A percentile compares a stretch with the other conserved stretches of the same genome.
These are phyloP conservation scores for Verbascum thapsus DNA, from an alignment of 257 asterid genomes.

Conservation along the genomic window DNA sequence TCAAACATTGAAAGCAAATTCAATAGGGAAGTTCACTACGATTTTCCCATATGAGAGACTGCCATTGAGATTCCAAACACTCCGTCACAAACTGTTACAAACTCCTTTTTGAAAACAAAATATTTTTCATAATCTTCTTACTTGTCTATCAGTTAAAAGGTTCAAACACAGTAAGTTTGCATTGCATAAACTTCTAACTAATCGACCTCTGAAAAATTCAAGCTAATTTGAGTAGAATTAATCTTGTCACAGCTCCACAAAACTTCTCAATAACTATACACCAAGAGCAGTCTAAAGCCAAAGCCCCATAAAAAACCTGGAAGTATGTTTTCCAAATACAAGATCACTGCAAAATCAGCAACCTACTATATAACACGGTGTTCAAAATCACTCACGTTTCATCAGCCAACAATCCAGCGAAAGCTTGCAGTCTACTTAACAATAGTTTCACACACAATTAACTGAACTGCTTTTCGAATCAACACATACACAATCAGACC, in stretches of 20 bases:
- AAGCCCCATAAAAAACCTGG: not conserved
- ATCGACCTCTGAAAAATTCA: not conserved
- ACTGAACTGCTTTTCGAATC: slow-evolving; percentile 2
- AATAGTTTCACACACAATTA: not conserved
- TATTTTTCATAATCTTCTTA: not conserved
- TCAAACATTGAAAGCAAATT: not conserved
- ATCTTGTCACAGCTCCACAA: slow-evolving; percentile 8
- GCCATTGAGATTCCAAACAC: not conserved
- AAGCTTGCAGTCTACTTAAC: not conserved
- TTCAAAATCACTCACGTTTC: slow-evolving; percentile 7
- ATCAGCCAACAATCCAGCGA: not conserved
- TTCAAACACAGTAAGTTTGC: not conserved
- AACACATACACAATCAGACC: slow-evolving; percentile 11
- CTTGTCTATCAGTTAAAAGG: slow-evolving; percentile 4
- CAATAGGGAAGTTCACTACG: not conserved
- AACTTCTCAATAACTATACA: slow-evolving; percentile 4
- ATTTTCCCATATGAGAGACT: not conserved
- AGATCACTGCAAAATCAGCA: slow-evolving; percentile 3
- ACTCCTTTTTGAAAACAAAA: not conserved
- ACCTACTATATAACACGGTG: not conserved
- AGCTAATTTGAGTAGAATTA: slow-evolving; percentile 17
- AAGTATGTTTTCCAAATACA: not conserved
- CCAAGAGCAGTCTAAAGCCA: slow-evolving; percentile 4
- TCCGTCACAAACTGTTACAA: slow-evolving; percentile 2
- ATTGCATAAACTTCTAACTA: slow-evolving; percentile 9